Evolutionary conservation across 2,329 filamentous ascomycete genomes (phyloP).

Genomic region (Parascedosporium putredinis): DNA sequence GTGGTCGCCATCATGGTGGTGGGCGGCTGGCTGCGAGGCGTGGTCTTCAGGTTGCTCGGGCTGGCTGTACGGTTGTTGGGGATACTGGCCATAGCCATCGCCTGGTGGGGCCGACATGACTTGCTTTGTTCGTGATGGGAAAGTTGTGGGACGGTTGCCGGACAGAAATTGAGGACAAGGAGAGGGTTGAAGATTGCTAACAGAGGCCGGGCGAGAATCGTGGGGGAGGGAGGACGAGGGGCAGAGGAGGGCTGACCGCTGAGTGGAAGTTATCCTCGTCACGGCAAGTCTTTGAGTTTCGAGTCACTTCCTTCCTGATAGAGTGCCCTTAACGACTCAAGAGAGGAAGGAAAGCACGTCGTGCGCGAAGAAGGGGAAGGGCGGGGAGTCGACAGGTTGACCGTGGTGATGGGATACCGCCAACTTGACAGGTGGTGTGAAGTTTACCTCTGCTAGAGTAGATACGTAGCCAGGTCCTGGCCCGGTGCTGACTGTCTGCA

Average conservation of each 20-base stretch:
- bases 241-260: neutral
- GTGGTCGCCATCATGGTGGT: conserved; percentile 30
- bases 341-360: neutral
- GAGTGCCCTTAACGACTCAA: conserved; percentile 3
- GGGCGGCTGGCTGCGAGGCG: conserved; percentile 25
- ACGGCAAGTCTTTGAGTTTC: neutral
- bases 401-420: neutral
- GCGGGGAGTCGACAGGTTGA: conserved; percentile 2
- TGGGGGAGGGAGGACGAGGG: neutral
- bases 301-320: neutral
- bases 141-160: too few relatives aligned
- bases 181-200: neutral
- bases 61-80: conserved; percentile 31
- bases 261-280: neutral
- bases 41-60: conserved; percentile 28
- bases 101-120: conserved; percentile 48
- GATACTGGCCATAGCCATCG: conserved; percentile 43
- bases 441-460: neutral
- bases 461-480: neutral
- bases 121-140: too few relatives aligned
- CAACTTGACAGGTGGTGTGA: conserved; percentile 9
- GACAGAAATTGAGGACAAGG: neutral
- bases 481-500: neutral
- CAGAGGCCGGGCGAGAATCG: neutral
- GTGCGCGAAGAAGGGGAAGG: too few relatives aligned